Base-by-base conservation (phyloP, 305 asterid species). In the Fraxinus paxiana region DNA sequence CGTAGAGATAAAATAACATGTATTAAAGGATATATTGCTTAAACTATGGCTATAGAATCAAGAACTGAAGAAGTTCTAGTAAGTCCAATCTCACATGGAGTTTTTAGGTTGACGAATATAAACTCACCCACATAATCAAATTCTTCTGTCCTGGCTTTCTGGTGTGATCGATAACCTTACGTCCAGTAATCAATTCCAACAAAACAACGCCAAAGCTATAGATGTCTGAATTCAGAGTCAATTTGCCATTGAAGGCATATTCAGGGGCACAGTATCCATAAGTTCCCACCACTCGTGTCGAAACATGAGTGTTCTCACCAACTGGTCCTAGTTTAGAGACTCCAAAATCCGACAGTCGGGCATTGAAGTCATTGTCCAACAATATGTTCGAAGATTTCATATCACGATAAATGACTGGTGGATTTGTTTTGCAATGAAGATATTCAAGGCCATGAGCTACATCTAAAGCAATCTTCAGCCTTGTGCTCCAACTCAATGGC, bases 381-480 rank as follows among this genome's bases (percentile, higher is more conserved):
- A 94, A 84, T 89, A 94, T 94, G 86, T 92, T 93, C 24, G 98
- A 93, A 33, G 97, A 94, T 84, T 94, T 94, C 84, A 93, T 79
- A 81, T 94, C 97, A 1, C 98, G 98, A 74, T 92, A 94, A 13
- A 92, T 92, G 81, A 94, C 97, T 3, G 97, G 97, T n/a, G 97
- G 97, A 84, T 92, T 93, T 51, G 97, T 96, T 81, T 87, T 80
- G 84, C 96, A 90, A 78, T 94, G 98, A 54, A 94, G 97, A 82
- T 94, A 94, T 75, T 93, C 94, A 33, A 93, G 94, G 67, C 98
- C 98, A 79, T 77, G 97, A 81, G 98, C 98, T 6, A 97, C 93
- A 20, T 93, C 96, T 37, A 88, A 90, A 7, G 97, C 98, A 61
- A 94, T 91, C 91, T 91, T 93, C 84, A 94, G 83, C 61, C 98